Conservation (phyloP, 805 yeast species). For the Komagataella ulmi region DNA sequence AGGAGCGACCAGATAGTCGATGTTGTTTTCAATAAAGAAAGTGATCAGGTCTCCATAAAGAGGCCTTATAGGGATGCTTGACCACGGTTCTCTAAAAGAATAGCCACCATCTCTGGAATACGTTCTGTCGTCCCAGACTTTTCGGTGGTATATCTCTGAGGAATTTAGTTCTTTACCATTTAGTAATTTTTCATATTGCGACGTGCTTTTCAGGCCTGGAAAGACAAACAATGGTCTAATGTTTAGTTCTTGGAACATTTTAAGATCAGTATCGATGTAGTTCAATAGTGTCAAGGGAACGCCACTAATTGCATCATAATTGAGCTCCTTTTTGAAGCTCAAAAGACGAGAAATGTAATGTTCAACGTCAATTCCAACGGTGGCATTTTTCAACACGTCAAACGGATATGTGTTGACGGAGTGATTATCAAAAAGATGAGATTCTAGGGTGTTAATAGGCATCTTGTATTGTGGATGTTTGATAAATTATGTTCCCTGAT, state of each 20-base stretch:
- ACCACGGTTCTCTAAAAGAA: conserved; percentile 37
- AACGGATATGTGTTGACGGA: conserved; percentile 48
- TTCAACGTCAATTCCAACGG: conserved; percentile 74
- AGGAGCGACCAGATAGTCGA: conserved; percentile 72
- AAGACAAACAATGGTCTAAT: conserved; percentile 76
- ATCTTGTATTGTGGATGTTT: conserved; percentile 1
- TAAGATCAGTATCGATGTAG: conserved; percentile 48
- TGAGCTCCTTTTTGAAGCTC: conserved; percentile 52
- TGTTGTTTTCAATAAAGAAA: conserved; percentile 37
- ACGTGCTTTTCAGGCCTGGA: conserved; percentile 42
- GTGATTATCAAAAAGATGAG: conserved; percentile 55
- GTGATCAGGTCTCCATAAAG: conserved; percentile 42
- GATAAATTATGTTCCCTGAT: conserved; percentile 8
- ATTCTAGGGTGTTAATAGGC: conserved; percentile 46
- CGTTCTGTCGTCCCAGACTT: conserved; percentile 29
- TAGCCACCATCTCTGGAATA: conserved; percentile 21
- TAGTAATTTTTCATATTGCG: conserved; percentile 14
- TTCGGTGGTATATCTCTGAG: conserved; percentile 27
- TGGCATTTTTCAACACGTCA: conserved; percentile 49
- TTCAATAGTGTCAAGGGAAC: conserved; percentile 50
- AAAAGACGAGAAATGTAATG: conserved; percentile 59
- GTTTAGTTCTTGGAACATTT: conserved; percentile 40
- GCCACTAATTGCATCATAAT: conserved; percentile 70
- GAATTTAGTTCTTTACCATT: conserved; percentile 13
- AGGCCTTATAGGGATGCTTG: conserved; percentile 35